Evolutionary conservation across 2,329 filamentous ascomycete species (phyloP).

Genomic region (Diaporthe aspalathi): DNA sequence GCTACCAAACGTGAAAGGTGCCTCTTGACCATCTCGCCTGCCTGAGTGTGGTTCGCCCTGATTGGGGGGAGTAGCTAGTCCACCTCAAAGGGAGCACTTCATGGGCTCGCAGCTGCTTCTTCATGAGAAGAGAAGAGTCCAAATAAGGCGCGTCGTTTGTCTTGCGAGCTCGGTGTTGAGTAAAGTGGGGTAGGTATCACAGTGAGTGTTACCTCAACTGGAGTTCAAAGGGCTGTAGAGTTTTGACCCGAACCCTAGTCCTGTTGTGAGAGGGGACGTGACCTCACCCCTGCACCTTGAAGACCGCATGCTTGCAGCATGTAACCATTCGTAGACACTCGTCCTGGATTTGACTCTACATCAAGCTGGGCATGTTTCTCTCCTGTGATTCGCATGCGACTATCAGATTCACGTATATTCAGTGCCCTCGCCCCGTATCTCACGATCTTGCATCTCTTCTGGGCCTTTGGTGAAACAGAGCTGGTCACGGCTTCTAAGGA

Average conservation of each 20-base stretch:
- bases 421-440: too few species aligned
- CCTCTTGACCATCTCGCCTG: constrained; percentile 21
- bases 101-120: not conserved
- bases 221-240: not conserved
- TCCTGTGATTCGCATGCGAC: not conserved
- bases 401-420: not conserved
- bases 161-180: not conserved
- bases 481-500: not conserved
- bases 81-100: not conserved
- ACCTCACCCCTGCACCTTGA: constrained; percentile 6
- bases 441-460: not conserved
- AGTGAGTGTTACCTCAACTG: not conserved
- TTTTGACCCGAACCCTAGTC: constrained; percentile 6
- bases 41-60: not conserved
- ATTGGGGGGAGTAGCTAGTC: not conserved
- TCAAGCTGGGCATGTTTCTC: not conserved
- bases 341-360: not conserved
- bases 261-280: not conserved
- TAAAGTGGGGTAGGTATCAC: not conserved
- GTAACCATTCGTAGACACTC: not conserved
- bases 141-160: not conserved
- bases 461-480: not conserved
- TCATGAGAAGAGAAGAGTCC: not conserved
- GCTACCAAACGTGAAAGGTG: constrained; percentile 9
- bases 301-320: not conserved